Evolutionary conservation across 768 basidiomycete species (phyloP), one percentile per base, ranked within the genome.

Genomic region (Mycena galopus): DNA sequence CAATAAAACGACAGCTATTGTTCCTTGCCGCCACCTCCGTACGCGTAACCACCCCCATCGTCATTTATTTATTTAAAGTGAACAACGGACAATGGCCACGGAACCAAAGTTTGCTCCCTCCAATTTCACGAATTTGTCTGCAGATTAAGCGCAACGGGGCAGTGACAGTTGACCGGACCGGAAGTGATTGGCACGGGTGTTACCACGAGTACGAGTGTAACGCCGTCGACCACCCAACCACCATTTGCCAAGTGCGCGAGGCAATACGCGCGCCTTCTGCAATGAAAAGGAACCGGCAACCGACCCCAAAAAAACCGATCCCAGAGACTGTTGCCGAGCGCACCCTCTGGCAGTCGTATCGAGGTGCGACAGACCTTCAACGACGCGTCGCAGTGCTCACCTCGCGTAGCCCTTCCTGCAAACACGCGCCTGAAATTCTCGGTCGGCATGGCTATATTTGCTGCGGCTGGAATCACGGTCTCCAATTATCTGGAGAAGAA

Each of bases 401-500:
- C 63, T 21, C 53, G 57, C 21, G 56, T 77, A 91, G 91, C 86
- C 50, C 83, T 92, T 35, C 88, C 91, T 14, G 80, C 90, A 30
- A 80, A 83, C 32, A 89, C 88, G 47, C 88, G 91, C 39, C 82
- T 90, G 32, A 81, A 82, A 62, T 75, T 91, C 56, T 89, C 89
- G 6, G 80, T 90, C 68, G 86, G 81, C 7, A 78, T 87, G 57
- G 89, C 86, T 71, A 77, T 83, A 5, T 77, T 90, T 30, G 90
- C 86, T 14, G 82, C 79, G 11, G 79, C 79, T 25, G 91, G 91
- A 21, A 75, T 91, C 30, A 74, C 83, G 42, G 73, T 86, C 50
- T 90, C 91, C 44, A 84, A 90, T 75, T 84, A 86, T 62, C 78
- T 91, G 44, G 89, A 91, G 75, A 83, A 83, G 67, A 82, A 78